A percentile compares a stretch with the other conserved stretches of the same genome.
Conservation (phyloP, 2,329 filamentous ascomycete species). For the Dichotomopilus funicola region DNA sequence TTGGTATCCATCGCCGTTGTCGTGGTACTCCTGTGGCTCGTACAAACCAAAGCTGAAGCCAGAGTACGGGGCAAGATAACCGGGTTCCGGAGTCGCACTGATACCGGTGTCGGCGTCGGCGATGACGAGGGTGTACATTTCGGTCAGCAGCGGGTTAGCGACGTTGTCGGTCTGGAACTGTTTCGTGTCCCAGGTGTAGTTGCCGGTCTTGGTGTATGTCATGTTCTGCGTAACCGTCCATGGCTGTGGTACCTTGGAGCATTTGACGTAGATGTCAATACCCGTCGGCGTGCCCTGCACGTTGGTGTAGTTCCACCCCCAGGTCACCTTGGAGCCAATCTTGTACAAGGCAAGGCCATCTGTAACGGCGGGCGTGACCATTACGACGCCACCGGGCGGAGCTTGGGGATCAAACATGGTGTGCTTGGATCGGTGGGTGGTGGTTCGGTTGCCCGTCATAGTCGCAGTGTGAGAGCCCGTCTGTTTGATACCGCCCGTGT, state of each 20-base stretch:
- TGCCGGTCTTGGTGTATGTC: slow-evolving; percentile 45
- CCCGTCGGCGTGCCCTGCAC: slow-evolving; percentile 52
- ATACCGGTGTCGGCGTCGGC: slow-evolving; percentile 50
- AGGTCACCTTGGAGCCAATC: slow-evolving; percentile 54
- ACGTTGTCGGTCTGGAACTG: slow-evolving; percentile 37
- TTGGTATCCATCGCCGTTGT: slow-evolving; percentile 43
- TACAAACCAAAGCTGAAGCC: slow-evolving; percentile 55
- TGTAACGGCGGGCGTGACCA: slow-evolving; percentile 45
- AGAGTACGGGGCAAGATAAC: slow-evolving; percentile 46
- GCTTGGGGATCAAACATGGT: slow-evolving; percentile 41
- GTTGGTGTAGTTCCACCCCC: slow-evolving; percentile 60
- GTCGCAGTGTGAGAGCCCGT: slow-evolving; percentile 16
- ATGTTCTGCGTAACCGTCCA: slow-evolving; percentile 60
- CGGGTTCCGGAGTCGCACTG: slow-evolving; percentile 45
- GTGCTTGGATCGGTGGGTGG: slow-evolving; percentile 24
- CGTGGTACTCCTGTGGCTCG: slow-evolving; percentile 43
- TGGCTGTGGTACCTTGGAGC: slow-evolving; percentile 43
- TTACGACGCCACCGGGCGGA: slow-evolving; percentile 45
- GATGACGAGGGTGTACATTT: slow-evolving; percentile 56
- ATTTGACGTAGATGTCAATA: slow-evolving; percentile 53
- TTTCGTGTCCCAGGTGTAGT: slow-evolving; percentile 54
- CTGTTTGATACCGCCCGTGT: slow-evolving; percentile 19
- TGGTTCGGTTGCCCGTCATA: slow-evolving; percentile 24
- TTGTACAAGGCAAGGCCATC: slow-evolving; percentile 48
- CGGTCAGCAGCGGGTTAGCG: slow-evolving; percentile 42